Base-by-base conservation (phyloP, 345 rosid species). In the Eucalyptus pauciflora region DNA sequence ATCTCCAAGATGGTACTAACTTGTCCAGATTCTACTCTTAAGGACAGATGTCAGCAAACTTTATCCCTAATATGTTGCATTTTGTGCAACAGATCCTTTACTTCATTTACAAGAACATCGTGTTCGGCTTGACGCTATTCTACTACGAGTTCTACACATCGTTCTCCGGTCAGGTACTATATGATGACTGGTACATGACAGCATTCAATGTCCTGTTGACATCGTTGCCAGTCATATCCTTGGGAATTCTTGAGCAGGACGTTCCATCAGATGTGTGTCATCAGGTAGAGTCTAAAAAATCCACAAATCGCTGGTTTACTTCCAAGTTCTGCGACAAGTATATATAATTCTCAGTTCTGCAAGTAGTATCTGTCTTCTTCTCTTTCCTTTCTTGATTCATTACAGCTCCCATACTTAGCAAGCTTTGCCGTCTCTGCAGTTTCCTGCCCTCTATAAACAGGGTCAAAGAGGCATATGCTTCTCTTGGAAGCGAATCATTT, bases 101-200 rank as follows among this genome's bases (percentile, higher is more conserved):
- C 87, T 96, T 95, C 91, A 93, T 94, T 52, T 97, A 95, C 98
- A 97, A 96, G 94, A 97, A 97, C 91, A 94, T 97, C 69, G 91
- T 96, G 10, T 95, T 96, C 45, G 99, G 97, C 86, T 94, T 97
- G 89, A 97, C 97, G 67, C 92, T 95, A 48, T 96, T 97, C 97
- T 96, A 92, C 96, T 95, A 91, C 31, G 98, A 96, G 91, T 51
- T 92, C 52, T 95, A 91, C 90, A 95, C 98, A 13, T 93, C 94
- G 22, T 97, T 97, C 89, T 95, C 96, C 1, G 97, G 96, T 29
- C 94, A 95, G 80, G 90, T 92, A 37, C 83, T 97, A 33, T 96
- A 95, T 87, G 94, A 96, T 5, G 97, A 95, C 89, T 95, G 96
- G 95, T 97, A 93, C 86, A 93, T 96, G 95, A 90, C 92, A 67